phyloP scores from a whole-genome alignment of 2,329 filamentous ascomycete species.

The Fusarium tuaranense region DNA sequence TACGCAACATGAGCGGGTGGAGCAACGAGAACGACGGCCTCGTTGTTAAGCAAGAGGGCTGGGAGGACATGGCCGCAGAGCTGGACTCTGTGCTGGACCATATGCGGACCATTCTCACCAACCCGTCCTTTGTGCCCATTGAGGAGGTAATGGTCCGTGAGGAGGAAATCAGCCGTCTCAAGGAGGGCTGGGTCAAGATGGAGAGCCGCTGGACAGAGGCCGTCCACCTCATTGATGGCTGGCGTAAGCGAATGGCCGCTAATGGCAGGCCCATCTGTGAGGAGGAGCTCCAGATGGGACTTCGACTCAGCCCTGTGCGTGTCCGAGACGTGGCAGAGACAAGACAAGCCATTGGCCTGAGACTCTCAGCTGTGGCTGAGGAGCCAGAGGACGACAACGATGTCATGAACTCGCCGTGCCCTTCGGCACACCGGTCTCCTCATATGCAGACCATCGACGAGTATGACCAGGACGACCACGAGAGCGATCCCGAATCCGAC shows the following conservation, averaged over 20 bases:
- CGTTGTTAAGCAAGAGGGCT: conserved; percentile 53
- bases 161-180: conserved; percentile 86
- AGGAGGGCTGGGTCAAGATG: conserved; percentile 93
- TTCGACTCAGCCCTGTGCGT: conserved; percentile 71
- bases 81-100: conserved; percentile 84
- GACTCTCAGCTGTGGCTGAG: conserved; percentile 60
- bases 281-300: conserved; percentile 75
- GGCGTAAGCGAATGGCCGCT: conserved; percentile 83
- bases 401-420: conserved; percentile 45
- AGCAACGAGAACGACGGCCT: conserved; percentile 49
- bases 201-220: conserved; percentile 91
- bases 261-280: conserved; percentile 77
- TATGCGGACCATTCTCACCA: conserved; percentile 86
- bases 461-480: conserved; percentile 41
- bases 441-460: conserved; percentile 24
- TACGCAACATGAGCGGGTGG: conserved; percentile 77
- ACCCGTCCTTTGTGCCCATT: conserved; percentile 94
- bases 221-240: conserved; percentile 89
- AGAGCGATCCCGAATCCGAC: conserved; percentile 55
- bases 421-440: conserved; percentile 33
- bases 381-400: conserved; percentile 54
- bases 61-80: conserved; percentile 77
- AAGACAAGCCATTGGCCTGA: conserved; percentile 50
- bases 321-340: conserved; percentile 65
- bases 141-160: conserved; percentile 95